Conservation (phyloP, 441 rosid species). For the Lepidium campestre region DNA sequence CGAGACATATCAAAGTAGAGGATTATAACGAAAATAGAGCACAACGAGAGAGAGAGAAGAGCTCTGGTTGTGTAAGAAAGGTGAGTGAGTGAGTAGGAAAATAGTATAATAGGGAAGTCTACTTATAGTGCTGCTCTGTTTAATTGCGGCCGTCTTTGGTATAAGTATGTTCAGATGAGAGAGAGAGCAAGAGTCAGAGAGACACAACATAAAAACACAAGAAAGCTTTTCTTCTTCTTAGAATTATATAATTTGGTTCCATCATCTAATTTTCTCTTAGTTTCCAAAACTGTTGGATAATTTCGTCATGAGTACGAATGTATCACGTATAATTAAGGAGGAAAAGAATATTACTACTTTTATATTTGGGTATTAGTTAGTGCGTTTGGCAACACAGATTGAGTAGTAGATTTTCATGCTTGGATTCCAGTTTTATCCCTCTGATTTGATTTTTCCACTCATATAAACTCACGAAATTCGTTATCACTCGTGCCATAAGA, state of each 20-base stretch:
- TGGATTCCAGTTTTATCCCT: neutral
- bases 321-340: too few relatives aligned
- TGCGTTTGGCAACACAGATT: conserved; percentile 1
- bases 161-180: conserved; percentile 20
- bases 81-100: conserved; percentile 6
- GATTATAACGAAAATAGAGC: neutral
- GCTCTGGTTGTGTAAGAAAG: neutral
- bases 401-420: conserved; percentile 12
- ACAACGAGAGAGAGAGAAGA: neutral
- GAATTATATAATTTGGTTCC: too few relatives aligned
- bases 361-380: conserved; percentile 9
- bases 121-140: conserved; percentile 14
- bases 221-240: conserved; percentile 11
- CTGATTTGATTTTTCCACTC: conserved; percentile 10
- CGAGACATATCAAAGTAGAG: conserved; percentile 2
- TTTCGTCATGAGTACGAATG: conserved; percentile 11
- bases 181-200: too few relatives aligned
- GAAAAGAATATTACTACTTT: neutral
- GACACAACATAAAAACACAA: conserved; percentile 12
- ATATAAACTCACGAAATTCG: neutral
- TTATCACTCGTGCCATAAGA: too few relatives aligned
- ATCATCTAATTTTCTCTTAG: too few relatives aligned
- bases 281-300: neutral
- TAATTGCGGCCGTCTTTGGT: conserved; percentile 28
- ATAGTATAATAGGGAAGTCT: conserved; percentile 11